Percentiles rank a stretch among this genome's conserved stretches.
Evolutionary conservation across 1,284 basidiomycete species (phyloP).

Genomic region (Coriolopsis trogii): DNA sequence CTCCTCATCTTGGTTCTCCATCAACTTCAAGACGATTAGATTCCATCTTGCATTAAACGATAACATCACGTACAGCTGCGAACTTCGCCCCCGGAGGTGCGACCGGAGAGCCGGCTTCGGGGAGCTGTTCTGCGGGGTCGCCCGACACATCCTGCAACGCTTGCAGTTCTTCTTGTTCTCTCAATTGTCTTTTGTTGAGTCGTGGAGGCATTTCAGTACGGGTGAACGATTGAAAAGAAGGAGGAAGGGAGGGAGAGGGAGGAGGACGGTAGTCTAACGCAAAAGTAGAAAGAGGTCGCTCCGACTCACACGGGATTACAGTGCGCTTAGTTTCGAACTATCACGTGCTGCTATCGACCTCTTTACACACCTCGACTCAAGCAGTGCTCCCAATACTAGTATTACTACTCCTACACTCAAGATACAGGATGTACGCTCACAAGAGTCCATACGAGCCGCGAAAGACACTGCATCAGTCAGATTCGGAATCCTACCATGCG

Average conservation of each 20-base stretch:
- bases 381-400: no score
- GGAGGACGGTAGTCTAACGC: constrained; percentile 2
- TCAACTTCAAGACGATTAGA: constrained; percentile 11
- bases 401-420: no score
- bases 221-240: no score
- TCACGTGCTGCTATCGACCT: no score
- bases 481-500: no score
- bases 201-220: constrained; percentile 61
- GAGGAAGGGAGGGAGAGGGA: not conserved
- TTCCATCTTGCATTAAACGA: not conserved
- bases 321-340: no score
- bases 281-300: no score
- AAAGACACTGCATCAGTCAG: no score
- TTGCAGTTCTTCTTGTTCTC: constrained; percentile 79
- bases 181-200: constrained; percentile 84
- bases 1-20: constrained; percentile 36
- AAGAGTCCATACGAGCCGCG: no score
- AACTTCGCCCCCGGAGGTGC: constrained; percentile 46
- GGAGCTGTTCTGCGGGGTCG: constrained; percentile 33
- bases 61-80: constrained; percentile 51
- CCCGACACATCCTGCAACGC: constrained; percentile 42
- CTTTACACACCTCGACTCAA: no score
- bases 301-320: no score
- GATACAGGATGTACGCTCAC: no score
- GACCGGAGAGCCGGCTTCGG: constrained; percentile 33